A percentile compares a stretch with the other conserved stretches of the same genome.
Evolutionary conservation across 2,329 filamentous ascomycete species (phyloP).

Genomic region (Fonsecaea nubica): DNA sequence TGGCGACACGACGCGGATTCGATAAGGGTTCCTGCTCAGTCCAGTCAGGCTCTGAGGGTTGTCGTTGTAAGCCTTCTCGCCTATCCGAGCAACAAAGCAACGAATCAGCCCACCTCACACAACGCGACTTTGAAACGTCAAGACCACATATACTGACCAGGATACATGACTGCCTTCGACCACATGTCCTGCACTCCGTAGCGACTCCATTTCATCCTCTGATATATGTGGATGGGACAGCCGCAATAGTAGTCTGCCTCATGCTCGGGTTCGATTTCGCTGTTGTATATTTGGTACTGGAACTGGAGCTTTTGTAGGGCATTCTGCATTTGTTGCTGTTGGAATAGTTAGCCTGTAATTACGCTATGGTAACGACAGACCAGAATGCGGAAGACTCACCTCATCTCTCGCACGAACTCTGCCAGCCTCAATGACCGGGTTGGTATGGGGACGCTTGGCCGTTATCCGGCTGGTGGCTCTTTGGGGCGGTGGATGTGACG

Average conservation of each 20-base stretch:
- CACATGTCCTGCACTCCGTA: slow-evolving; percentile 51
- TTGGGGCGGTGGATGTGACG: slow-evolving; percentile 26
- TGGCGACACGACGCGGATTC: slow-evolving; percentile 44
- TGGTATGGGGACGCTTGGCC: slow-evolving; percentile 43
- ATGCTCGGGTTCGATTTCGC: slow-evolving; percentile 57
- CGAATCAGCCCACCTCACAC: not conserved
- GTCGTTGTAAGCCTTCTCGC: slow-evolving; percentile 44
- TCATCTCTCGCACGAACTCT: slow-evolving; percentile 50
- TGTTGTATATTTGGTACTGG: slow-evolving; percentile 52
- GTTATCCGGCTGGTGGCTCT: not conserved
- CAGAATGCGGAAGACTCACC: slow-evolving; percentile 35
- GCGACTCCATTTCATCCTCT: slow-evolving; percentile 47
- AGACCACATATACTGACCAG: slow-evolving; percentile 44
- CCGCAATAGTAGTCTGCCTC: slow-evolving; percentile 50
- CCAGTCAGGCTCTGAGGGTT: slow-evolving; percentile 26
- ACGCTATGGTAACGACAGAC: not conserved
- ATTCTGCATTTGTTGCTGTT: slow-evolving; percentile 54
- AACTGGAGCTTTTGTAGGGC: slow-evolving; percentile 50
- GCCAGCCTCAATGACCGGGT: slow-evolving; percentile 50
- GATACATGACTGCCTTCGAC: slow-evolving; percentile 57
- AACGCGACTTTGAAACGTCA: not conserved
- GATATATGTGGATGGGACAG: slow-evolving; percentile 52
- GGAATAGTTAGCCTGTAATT: slow-evolving; percentile 5
- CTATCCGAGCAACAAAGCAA: slow-evolving; percentile 2
- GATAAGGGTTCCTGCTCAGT: slow-evolving; percentile 48